Percentiles rank a stretch among this genome's conserved stretches.
Evolutionary conservation across 257 asterid species (phyloP).

Genomic region (Przewalskia tangutica): DNA sequence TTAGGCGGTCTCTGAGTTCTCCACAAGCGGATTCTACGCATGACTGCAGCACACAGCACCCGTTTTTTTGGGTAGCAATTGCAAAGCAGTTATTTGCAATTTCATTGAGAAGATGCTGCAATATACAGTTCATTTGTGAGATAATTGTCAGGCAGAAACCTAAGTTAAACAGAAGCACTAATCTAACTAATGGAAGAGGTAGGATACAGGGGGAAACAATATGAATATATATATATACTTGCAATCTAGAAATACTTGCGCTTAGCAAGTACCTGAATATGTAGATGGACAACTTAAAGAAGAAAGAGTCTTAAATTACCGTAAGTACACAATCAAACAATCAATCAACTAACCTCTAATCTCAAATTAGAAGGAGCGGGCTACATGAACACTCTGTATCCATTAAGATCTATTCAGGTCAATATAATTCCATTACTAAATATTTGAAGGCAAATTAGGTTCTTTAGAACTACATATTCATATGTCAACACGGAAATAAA

Average conservation of each 20-base stretch:
- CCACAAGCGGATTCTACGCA: conserved; percentile 49
- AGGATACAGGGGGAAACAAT: neutral
- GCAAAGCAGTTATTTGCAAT: conserved; percentile 35
- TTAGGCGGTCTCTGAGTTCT: conserved; percentile 32
- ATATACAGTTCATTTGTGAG: conserved; percentile 14
- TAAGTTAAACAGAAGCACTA: neutral
- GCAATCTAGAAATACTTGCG: neutral
- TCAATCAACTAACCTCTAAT: neutral
- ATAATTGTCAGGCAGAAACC: neutral
- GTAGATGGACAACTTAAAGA: neutral
- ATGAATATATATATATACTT: neutral
- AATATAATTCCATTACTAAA: neutral
- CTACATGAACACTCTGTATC: neutral
- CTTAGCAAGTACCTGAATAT: neutral
- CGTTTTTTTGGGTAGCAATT: conserved; percentile 58
- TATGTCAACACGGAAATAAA: neutral
- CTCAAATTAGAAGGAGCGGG: neutral
- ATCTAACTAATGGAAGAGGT: neutral
- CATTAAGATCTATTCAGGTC: neutral
- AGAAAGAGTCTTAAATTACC: too few species aligned
- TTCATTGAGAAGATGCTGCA: conserved; percentile 44
- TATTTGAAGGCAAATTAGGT: neutral
- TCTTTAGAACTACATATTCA: neutral
- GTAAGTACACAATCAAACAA: neutral
- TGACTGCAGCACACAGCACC: conserved; percentile 69